Conservation (phyloP, 169 alveolate genomes). For the Plasmodium relictum region DNA sequence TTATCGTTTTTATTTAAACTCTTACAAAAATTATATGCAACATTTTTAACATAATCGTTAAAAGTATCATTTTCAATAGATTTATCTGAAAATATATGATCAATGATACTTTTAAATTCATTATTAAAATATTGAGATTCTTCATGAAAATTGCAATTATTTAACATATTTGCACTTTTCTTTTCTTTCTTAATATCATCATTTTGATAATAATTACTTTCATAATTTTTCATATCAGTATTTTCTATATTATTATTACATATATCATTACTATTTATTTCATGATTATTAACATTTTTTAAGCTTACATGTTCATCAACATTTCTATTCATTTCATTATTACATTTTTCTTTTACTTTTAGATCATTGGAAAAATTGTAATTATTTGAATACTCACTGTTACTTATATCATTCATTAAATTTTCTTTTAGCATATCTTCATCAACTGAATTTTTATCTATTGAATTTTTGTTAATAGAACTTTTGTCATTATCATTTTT, state of each 20-base stretch:
- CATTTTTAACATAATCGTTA: conserved; percentile 21
- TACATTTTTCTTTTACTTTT: conserved; percentile 17
- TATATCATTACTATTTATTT: background rate
- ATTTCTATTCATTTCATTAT: conserved; percentile 14
- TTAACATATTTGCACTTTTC: conserved; percentile 11
- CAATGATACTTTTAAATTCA: conserved; percentile 21
- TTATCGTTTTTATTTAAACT: conserved; percentile 7
- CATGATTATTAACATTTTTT: conserved; percentile 17
- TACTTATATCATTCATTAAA: background rate
- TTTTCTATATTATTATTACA: background rate
- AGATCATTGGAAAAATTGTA: conserved; percentile 5
- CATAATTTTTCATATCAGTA: conserved; percentile 3
- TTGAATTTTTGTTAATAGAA: conserved; percentile 13
- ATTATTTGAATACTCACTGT: conserved; percentile 2
- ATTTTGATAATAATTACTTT: background rate
- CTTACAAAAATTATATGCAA: conserved; percentile 21
- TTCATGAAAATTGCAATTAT: conserved; percentile 25
- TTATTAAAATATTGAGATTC: conserved; percentile 18
- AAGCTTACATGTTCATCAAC: conserved; percentile 2
- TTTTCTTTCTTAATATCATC: background rate
- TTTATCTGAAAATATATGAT: conserved; percentile 22
- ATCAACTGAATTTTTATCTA: conserved; percentile 17
- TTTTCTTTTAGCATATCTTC: background rate
- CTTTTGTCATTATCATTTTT: background rate
- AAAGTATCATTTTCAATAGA: conserved; percentile 16